phyloP scores from a whole-genome alignment of 768 basidiomycete species.

The Lactifluus subvellereus region DNA sequence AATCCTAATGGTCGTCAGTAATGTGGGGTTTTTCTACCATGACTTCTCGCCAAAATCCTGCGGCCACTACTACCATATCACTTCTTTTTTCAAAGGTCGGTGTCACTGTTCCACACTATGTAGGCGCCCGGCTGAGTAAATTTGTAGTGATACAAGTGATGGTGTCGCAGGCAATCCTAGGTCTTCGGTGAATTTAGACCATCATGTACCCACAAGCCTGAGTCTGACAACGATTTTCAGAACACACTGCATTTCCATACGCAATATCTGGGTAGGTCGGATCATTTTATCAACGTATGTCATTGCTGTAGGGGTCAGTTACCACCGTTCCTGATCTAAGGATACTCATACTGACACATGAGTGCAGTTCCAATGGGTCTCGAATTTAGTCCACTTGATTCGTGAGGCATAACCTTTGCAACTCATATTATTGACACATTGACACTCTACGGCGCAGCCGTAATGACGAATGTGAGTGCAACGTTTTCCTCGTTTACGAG shows the following conservation, averaged over 20 bases:
- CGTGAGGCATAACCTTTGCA: slow-evolving; percentile 33
- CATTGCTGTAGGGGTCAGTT: slow-evolving; percentile 39
- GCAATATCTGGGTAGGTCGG: slow-evolving; percentile 39
- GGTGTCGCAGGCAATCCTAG: neutral
- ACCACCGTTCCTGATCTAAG: slow-evolving; percentile 25
- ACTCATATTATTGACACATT: no score
- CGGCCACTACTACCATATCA: slow-evolving; percentile 42
- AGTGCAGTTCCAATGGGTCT: slow-evolving; percentile 49
- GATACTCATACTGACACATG: neutral
- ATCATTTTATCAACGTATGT: slow-evolving; percentile 38
- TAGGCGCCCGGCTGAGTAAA: neutral
- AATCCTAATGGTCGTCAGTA: slow-evolving; percentile 44
- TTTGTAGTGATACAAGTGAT: slow-evolving; percentile 45
- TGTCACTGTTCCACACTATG: neutral
- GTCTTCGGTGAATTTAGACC: neutral
- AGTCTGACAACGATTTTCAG: slow-evolving; percentile 38
- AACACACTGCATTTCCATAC: slow-evolving; percentile 51
- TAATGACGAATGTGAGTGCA: no score
- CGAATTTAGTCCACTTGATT: slow-evolving; percentile 44
- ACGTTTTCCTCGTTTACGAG: no score
- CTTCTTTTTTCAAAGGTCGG: slow-evolving; percentile 59
- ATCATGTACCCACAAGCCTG: slow-evolving; percentile 33
- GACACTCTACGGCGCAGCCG: no score
- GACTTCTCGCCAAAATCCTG: slow-evolving; percentile 45
- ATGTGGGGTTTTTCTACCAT: slow-evolving; percentile 52